Conservation (phyloP, 345 rosid species). For the Eucalyptus coolabah region DNA sequence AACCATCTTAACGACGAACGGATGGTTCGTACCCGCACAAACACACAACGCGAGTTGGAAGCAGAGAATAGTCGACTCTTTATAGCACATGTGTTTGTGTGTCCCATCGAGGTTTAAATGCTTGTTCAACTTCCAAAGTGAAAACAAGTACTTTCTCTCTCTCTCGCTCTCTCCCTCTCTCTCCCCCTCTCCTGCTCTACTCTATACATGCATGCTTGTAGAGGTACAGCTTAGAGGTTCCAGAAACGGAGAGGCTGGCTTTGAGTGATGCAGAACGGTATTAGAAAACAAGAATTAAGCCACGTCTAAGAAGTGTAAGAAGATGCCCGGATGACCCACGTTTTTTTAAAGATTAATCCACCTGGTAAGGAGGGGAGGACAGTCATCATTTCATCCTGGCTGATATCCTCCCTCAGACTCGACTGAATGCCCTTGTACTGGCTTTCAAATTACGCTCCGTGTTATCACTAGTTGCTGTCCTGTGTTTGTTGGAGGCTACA, state of each 20-base stretch:
- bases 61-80: neutral
- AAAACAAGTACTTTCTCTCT: neutral
- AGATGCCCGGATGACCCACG: neutral
- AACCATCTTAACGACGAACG: neutral
- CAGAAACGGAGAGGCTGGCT: neutral
- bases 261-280: neutral
- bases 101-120: neutral
- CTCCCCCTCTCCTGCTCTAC: neutral
- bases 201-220: neutral
- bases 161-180: neutral
- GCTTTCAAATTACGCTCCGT: neutral
- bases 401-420: neutral
- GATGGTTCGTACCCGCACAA: neutral
- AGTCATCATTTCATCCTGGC: neutral
- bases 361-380: neutral
- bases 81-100: neutral
- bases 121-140: neutral
- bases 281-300: neutral
- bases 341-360: neutral
- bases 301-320: neutral
- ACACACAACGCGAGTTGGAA: neutral
- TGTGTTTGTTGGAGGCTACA: neutral
- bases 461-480: neutral
- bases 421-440: neutral
- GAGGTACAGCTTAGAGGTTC: neutral